A percentile compares a stretch with the other conserved stretches of the same genome.
Evolutionary conservation across 2,329 filamentous ascomycete genomes (phyloP).

Genomic region (Trichoderma sp.): DNA sequence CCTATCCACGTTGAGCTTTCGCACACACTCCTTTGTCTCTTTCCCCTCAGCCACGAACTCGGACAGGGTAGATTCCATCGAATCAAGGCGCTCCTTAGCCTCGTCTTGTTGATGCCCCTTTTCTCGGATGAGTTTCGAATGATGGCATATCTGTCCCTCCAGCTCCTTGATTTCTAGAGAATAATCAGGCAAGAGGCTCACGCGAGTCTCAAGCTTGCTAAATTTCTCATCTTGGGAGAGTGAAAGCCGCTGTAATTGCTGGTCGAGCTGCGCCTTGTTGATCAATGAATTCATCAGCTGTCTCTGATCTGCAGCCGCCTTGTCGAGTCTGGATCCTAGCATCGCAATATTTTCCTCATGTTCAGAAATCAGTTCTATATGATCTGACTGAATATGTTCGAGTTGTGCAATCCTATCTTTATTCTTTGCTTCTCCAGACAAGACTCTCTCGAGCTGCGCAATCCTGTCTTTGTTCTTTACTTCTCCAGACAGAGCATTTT

Average conservation of each 20-base stretch:
- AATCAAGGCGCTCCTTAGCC: not conserved
- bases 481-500: not conserved
- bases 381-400: not conserved
- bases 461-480: not conserved
- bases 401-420: not conserved
- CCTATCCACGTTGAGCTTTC: not conserved
- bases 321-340: not conserved
- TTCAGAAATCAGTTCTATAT: not conserved
- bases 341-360: not conserved
- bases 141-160: not conserved
- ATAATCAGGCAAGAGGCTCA: not conserved
- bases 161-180: not conserved
- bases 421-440: not conserved
- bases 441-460: not conserved
- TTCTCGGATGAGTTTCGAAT: not conserved
- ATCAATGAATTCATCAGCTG: not conserved
- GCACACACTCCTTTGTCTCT: not conserved
- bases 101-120: not conserved
- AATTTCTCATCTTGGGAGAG: not conserved
- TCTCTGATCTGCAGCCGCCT: not conserved
- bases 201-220: not conserved
- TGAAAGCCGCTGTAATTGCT: not conserved
- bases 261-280: not conserved
- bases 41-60: not conserved
- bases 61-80: not conserved